Evolutionary conservation across 2,329 filamentous ascomycete genomes (phyloP).

Genomic region (Epichloe uncinata): DNA sequence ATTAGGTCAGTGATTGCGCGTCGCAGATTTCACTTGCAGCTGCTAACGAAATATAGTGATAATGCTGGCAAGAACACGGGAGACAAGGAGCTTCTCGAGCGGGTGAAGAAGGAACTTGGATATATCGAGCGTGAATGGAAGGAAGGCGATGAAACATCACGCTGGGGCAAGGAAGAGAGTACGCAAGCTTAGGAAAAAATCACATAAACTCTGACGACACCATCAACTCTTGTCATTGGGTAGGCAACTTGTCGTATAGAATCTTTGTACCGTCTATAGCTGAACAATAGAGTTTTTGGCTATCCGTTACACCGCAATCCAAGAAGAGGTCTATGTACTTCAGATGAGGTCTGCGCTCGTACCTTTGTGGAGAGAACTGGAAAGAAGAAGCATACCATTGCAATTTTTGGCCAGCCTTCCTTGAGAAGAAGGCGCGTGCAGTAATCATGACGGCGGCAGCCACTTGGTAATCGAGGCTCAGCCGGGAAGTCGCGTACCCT

Average conservation of each 20-base stretch:
- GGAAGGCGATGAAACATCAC: conserved; percentile 66
- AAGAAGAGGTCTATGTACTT: too few species aligned
- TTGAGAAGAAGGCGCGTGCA: background rate
- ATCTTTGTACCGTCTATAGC: too few species aligned
- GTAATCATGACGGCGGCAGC: background rate
- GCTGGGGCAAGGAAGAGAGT: conserved; percentile 54
- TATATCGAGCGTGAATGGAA: conserved; percentile 79
- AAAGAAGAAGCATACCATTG: background rate
- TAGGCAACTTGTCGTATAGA: background rate
- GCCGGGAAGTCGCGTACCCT: background rate
- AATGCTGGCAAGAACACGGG: conserved; percentile 93
- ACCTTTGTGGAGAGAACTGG: background rate
- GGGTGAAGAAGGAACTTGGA: conserved; percentile 74
- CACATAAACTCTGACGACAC: background rate
- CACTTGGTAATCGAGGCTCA: background rate
- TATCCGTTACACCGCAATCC: background rate
- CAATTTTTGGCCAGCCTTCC: background rate
- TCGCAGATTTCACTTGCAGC: background rate
- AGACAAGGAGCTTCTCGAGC: conserved; percentile 60
- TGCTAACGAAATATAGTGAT: conserved; percentile 33
- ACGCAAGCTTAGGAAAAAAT: conserved; percentile 1
- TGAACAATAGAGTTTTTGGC: background rate
- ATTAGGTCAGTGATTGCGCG: conserved; percentile 40
- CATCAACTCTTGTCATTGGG: background rate
- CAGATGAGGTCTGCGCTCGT: too few species aligned